Evolutionary conservation across 345 rosid species (phyloP).

Genomic region (Atalantia buxifolia): DNA sequence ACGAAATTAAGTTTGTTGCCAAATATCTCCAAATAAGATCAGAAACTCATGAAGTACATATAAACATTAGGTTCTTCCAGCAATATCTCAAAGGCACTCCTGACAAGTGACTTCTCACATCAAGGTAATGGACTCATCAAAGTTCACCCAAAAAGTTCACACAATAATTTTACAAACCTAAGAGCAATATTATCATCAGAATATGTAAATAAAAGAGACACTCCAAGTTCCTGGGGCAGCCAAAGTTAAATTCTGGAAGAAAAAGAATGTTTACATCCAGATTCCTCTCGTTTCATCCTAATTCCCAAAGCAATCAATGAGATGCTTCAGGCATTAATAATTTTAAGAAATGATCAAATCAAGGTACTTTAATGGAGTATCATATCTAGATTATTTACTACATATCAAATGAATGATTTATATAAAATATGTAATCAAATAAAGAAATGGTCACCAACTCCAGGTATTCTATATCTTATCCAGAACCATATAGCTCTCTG

Average conservation of each 20-base stretch:
- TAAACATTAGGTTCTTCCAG: neutral
- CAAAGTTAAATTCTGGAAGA: neutral
- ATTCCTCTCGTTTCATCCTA: neutral
- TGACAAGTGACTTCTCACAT: neutral
- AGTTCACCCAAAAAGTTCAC: neutral
- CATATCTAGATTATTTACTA: too few relatives aligned
- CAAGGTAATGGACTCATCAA: neutral
- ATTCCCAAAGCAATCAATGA: neutral
- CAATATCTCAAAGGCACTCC: too few relatives aligned
- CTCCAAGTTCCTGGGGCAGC: neutral
- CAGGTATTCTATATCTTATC: neutral
- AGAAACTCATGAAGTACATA: too few relatives aligned
- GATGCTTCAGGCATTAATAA: neutral
- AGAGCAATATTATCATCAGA: neutral
- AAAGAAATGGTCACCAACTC: neutral
- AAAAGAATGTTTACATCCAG: neutral
- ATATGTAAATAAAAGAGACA: neutral
- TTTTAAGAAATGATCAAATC: neutral
- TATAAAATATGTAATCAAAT: too few relatives aligned
- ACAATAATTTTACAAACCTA: neutral
- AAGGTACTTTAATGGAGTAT: neutral
- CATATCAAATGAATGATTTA: neutral
- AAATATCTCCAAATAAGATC: neutral
- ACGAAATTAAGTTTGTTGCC: neutral
- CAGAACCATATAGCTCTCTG: neutral